These are phyloP conservation scores for Globisporangium uncinulatum DNA, from an alignment of 352 stramenopile species.

Conservation along the genomic window DNA sequence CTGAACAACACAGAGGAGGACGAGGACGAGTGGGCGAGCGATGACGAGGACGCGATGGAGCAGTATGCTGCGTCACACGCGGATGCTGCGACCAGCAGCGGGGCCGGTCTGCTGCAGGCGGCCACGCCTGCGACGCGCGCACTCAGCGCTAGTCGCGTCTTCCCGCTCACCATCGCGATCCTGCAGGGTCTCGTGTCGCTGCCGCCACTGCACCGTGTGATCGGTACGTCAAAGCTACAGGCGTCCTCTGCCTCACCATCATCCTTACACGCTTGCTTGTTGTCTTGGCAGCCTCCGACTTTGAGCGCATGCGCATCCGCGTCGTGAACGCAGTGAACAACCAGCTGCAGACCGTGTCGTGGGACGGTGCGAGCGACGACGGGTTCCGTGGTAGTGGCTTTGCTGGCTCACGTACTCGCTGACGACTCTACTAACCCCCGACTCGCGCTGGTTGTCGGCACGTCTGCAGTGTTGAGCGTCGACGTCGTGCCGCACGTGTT, in stretches of 20 bases:
- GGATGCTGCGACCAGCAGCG: constrained; percentile 22
- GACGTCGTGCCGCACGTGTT: constrained; percentile 68
- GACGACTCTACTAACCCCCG: neutral
- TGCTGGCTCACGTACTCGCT: neutral
- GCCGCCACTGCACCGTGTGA: constrained; percentile 39
- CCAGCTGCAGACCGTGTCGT: constrained; percentile 56
- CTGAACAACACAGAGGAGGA: constrained; percentile 32
- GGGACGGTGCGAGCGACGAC: constrained; percentile 21
- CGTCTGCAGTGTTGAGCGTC: constrained; percentile 27
- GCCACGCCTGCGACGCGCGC: constrained; percentile 26
- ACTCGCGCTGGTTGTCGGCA: neutral
- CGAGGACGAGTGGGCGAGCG: constrained; percentile 81
- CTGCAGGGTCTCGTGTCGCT: constrained; percentile 75
- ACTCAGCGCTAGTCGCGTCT: constrained; percentile 39
- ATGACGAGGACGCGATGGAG: constrained; percentile 88
- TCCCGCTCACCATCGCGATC: constrained; percentile 55
- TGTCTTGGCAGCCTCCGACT: constrained; percentile 38
- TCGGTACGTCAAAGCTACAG: constrained; percentile 27
- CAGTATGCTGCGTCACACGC: constrained; percentile 64
- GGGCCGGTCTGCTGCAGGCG: constrained; percentile 1
- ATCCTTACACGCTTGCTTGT: neutral
- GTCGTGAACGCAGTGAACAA: constrained; percentile 82
- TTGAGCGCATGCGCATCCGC: constrained; percentile 78
- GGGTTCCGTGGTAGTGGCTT: too few relatives aligned
- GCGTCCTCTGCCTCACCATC: neutral